These are phyloP conservation scores for Candida gorgasii DNA, from an alignment of 805 yeast species.

Conservation along the genomic window DNA sequence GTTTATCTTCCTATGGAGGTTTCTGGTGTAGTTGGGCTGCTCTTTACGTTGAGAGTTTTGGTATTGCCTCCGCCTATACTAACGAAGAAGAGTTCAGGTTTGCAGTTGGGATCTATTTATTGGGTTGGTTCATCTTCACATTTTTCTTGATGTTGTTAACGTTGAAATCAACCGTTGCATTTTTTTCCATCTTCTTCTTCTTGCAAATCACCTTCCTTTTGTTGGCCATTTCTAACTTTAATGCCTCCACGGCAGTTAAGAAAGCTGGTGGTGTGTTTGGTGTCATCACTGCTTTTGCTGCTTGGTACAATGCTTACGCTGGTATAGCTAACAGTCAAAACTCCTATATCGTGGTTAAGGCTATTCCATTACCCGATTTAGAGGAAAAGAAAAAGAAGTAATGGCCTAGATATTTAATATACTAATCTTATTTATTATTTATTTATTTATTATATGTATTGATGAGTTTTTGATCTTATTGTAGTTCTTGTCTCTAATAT, in stretches of 20 bases:
- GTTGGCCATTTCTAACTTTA: slow-evolving; percentile 40
- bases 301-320: slow-evolving; percentile 49
- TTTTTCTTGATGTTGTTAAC: slow-evolving; percentile 43
- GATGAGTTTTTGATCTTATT: neutral
- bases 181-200: slow-evolving; percentile 42
- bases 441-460: slow-evolving; percentile 1
- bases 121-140: slow-evolving; percentile 47
- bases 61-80: slow-evolving; percentile 34
- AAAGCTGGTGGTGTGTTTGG: slow-evolving; percentile 47
- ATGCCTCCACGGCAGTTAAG: slow-evolving; percentile 29
- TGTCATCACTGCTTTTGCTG: slow-evolving; percentile 39
- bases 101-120: slow-evolving; percentile 40
- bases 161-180: slow-evolving; percentile 44
- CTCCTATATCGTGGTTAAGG: slow-evolving; percentile 54
- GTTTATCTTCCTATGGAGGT: slow-evolving; percentile 62
- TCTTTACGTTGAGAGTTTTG: slow-evolving; percentile 42
- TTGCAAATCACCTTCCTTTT: slow-evolving; percentile 42
- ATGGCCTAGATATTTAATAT: slow-evolving; percentile 4
- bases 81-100: slow-evolving; percentile 25
- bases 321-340: slow-evolving; percentile 60
- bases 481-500: too few species aligned
- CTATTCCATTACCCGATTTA: slow-evolving; percentile 41
- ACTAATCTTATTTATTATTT: slow-evolving; percentile 4
- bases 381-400: slow-evolving; percentile 13
- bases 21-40: slow-evolving; percentile 80